A percentile compares a stretch with the other conserved stretches of the same genome.
phyloP scores from a whole-genome alignment of 768 basidiomycete genomes.

The Serpula lacrymans region DNA sequence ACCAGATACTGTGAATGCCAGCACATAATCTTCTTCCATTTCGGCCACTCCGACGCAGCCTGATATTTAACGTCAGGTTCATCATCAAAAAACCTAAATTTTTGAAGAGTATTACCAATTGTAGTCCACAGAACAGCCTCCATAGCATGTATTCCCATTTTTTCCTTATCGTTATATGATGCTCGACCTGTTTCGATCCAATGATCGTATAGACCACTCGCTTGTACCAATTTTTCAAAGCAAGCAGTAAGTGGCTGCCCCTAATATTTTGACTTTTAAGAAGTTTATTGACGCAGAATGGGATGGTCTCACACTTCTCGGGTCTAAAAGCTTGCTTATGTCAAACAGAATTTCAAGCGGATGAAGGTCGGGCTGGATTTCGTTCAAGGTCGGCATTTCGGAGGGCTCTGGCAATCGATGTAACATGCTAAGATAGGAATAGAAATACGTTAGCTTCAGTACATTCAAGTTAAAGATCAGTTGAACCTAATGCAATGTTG shows the following conservation, averaged over 20 bases:
- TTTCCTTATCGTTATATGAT: constrained; percentile 49
- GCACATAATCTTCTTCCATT: constrained; percentile 67
- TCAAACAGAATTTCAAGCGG: constrained; percentile 77
- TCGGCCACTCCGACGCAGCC: constrained; percentile 64
- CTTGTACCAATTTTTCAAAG: constrained; percentile 66
- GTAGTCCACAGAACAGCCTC: constrained; percentile 72
- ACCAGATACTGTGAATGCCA: constrained; percentile 59
- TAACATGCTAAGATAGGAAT: constrained; percentile 47
- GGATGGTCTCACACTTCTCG: constrained; percentile 47
- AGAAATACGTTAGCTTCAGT: constrained; percentile 3
- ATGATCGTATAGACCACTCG: constrained; percentile 65
- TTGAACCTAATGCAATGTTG: constrained; percentile 73
- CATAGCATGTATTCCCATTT: constrained; percentile 71
- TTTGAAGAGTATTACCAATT: constrained; percentile 44
- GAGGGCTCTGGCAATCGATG: constrained; percentile 62
- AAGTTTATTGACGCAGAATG: constrained; percentile 4
- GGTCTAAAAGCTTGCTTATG: constrained; percentile 69
- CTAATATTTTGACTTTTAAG: constrained; percentile 29
- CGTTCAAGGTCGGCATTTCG: constrained; percentile 56
- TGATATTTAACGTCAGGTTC: constrained; percentile 23
- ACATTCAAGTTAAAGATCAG: constrained; percentile 1
- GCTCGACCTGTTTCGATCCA: constrained; percentile 60
- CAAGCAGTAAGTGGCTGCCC: constrained; percentile 68
- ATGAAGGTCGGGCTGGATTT: constrained; percentile 72
- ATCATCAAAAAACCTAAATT: neutral